A percentile compares a stretch with the other conserved stretches of the same genome.
phyloP scores from a whole-genome alignment of 2,329 filamentous ascomycete species.

The Diplodia mutila region DNA sequence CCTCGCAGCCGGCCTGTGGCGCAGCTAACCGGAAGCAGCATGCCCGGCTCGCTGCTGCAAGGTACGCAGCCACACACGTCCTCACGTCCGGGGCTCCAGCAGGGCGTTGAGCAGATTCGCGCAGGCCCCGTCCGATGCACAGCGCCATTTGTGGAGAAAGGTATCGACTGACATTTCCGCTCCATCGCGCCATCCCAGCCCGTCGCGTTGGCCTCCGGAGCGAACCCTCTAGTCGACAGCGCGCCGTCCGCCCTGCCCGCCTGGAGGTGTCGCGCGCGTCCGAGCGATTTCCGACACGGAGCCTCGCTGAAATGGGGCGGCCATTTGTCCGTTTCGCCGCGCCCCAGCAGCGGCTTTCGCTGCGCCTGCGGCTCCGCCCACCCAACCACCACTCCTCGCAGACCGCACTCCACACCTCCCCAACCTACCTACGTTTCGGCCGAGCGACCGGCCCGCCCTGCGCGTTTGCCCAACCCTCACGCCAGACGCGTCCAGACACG shows the following conservation, averaged over 20 bases:
- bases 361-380: constrained; percentile 14
- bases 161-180: constrained; percentile 23
- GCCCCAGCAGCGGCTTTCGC: constrained; percentile 10
- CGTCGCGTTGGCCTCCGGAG: constrained; percentile 8
- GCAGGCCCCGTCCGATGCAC: constrained; percentile 12
- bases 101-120: constrained; percentile 10
- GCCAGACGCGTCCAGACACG: constrained; percentile 17
- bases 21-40: constrained; percentile 18
- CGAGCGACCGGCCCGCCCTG: background rate
- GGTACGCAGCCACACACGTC: constrained; percentile 16
- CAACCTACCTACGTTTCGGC: constrained; percentile 8
- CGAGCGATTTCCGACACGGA: constrained; percentile 17
- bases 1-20: constrained; percentile 3
- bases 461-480: constrained; percentile 1
- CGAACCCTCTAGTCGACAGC: constrained; percentile 12
- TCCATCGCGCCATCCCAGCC: constrained; percentile 21
- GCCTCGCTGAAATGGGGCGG: constrained; percentile 2
- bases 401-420: constrained; percentile 17
- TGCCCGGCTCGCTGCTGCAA: constrained; percentile 4
- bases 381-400: background rate
- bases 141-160: constrained; percentile 22
- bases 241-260: background rate
- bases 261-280: background rate
- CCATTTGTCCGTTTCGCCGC: constrained; percentile 21
- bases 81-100: constrained; percentile 3